These are phyloP conservation scores for Aquilaria sinensis DNA, from an alignment of 345 rosid genomes.

Conservation along the genomic window DNA sequence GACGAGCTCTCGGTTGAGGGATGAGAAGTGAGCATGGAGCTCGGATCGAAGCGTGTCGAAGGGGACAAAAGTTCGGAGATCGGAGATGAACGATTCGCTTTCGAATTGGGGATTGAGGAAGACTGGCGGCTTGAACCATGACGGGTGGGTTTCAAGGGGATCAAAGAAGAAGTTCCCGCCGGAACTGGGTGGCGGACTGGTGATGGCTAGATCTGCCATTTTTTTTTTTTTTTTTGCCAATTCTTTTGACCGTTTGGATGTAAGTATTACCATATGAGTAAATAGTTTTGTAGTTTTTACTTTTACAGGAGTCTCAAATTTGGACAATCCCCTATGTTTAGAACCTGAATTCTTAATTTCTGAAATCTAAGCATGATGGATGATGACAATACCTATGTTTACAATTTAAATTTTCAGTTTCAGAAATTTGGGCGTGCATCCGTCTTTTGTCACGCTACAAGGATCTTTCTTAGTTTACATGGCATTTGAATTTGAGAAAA, in stretches of 20 bases:
- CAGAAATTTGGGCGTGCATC: too few species aligned
- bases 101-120: slow-evolving; percentile 81
- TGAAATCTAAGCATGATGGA: too few species aligned
- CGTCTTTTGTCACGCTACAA: too few species aligned
- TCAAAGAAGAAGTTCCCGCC: slow-evolving; percentile 82
- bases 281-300: too few species aligned
- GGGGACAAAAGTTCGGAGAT: slow-evolving; percentile 96
- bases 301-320: too few species aligned
- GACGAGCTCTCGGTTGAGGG: slow-evolving; percentile 92
- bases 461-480: neutral
- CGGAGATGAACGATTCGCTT: slow-evolving; percentile 83
- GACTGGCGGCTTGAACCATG: slow-evolving; percentile 87
- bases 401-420: too few species aligned
- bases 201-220: slow-evolving; percentile 46
- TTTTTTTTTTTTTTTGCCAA: neutral
- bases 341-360: too few species aligned
- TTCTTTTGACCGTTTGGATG: too few species aligned
- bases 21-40: slow-evolving; percentile 77
- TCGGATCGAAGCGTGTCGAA: slow-evolving; percentile 91
- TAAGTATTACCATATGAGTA: too few species aligned
- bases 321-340: too few species aligned
- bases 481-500: neutral
- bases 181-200: slow-evolving; percentile 71
- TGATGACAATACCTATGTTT: too few species aligned
- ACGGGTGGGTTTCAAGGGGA: slow-evolving; percentile 80